A percentile compares a stretch with the other conserved stretches of the same genome.
These are phyloP conservation scores for Exophiala dermatitidis DNA, from an alignment of 2,329 filamentous ascomycete genomes.

Conservation along the genomic window DNA sequence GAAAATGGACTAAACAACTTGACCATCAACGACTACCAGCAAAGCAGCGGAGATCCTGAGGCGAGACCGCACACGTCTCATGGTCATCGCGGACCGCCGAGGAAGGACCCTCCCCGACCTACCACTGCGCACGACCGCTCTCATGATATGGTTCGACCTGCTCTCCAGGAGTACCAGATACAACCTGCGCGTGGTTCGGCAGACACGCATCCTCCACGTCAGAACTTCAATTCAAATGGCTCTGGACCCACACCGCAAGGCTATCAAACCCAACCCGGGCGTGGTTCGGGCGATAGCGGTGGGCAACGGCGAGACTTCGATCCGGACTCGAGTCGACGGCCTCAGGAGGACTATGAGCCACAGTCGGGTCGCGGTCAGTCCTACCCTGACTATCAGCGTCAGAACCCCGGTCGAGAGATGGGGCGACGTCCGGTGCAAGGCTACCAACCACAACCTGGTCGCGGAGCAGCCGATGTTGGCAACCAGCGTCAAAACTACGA, in stretches of 20 bases:
- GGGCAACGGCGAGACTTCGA: too few relatives aligned
- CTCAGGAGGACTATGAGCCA: too few relatives aligned
- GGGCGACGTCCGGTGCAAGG: not conserved
- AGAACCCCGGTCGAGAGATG: not conserved
- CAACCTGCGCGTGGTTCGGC: not conserved
- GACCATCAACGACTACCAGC: conserved; percentile 3
- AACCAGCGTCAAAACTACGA: not conserved
- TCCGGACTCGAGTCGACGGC: too few relatives aligned
- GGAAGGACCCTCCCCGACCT: conserved; percentile 12
- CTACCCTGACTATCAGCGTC: not conserved
- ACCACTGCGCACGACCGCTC: conserved; percentile 16
- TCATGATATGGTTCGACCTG: conserved; percentile 2
- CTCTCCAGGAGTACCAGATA: conserved; percentile 1
- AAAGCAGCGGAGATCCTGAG: conserved; percentile 5
- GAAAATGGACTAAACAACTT: conserved; percentile 17
- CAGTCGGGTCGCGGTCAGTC: too few relatives aligned
- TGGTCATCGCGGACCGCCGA: conserved; percentile 7
- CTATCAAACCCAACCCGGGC: conserved; percentile 2
- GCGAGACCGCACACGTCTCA: conserved; percentile 20
- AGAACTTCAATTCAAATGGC: not conserved
- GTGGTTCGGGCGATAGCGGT: not conserved
- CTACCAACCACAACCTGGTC: not conserved
- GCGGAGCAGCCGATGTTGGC: not conserved
- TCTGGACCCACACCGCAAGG: not conserved
- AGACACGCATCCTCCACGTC: not conserved